Evolutionary conservation across 306 rosid genomes (phyloP), one percentile per base, ranked within the genome.

Genomic region (Trifolium dubium): DNA sequence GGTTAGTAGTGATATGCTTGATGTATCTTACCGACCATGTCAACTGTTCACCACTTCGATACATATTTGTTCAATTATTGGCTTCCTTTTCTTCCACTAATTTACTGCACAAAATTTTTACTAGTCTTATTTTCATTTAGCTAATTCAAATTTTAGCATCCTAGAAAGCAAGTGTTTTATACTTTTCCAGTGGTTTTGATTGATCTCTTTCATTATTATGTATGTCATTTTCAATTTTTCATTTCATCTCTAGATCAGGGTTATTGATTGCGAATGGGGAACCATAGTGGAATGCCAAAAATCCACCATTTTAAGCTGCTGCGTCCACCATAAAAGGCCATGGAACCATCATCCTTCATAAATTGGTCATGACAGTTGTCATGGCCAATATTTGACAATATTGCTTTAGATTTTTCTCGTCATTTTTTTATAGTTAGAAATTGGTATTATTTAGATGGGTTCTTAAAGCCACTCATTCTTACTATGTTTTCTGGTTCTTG

Each of bases 1-100:
- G 98, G 98, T 89, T 70, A 82, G 98, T 88, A 68, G 65, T 13
- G 23, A 60, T 47, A 30, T 55, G 61, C 54, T 39, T 76, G 62
- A 43, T 73, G 54, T 70, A 34, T 71, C 77, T 73, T 32, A 30
- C 41, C 46, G 44, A 34, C 35, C n/a, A 14, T 54, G 67, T 64
- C 56, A 54, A 79, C 10, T 72, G 66, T 72, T 63, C 77, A 50
- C 61, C 50, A 66, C 30, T 47, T 29, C 23, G 23, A 82, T 58
- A 55, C 62, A 70, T 50, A 74, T 49, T 68, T 71, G 66, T 31
- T 49, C 44, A 44, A 75, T 63, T 62, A 31, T 53, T 54, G 43
- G 28, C 68, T 67, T 63, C 61, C 23, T 69, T 40, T 58, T 40
- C 65, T 79, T 79, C 13, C 40, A 47, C 19, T 59, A 30, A 43